phyloP scores from a whole-genome alignment of 2,329 filamentous ascomycete genomes.

The Diaporthe citrichinensis region DNA sequence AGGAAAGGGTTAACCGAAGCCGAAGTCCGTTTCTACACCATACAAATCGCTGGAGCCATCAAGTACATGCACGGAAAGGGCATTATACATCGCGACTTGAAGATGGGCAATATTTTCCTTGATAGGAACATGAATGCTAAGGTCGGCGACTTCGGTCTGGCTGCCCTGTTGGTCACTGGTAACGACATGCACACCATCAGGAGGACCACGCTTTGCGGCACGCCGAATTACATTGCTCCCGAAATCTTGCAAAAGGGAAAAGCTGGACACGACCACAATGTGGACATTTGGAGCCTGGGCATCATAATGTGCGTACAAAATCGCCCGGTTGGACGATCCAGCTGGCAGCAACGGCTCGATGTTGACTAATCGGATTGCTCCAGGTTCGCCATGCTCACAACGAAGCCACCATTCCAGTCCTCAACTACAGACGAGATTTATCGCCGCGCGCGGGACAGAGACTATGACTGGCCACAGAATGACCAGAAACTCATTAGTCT shows the following conservation, averaged over 20 bases:
- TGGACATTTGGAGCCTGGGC: conserved; percentile 97
- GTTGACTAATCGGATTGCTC: conserved; percentile 46
- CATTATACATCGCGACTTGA: conserved; percentile 96
- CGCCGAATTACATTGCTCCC: conserved; percentile 97
- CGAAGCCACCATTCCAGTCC: conserved; percentile 96
- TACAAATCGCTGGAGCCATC: conserved; percentile 96
- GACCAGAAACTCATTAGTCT: conserved; percentile 79
- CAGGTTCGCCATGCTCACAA: conserved; percentile 95
- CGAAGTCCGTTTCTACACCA: conserved; percentile 92
- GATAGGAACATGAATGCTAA: conserved; percentile 97
- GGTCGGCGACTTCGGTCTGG: conserved; percentile 96
- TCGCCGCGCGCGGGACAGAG: conserved; percentile 76
- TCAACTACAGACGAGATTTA: conserved; percentile 90
- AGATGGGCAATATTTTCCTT: conserved; percentile 98
- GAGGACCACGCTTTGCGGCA: conserved; percentile 94
- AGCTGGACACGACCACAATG: conserved; percentile 96
- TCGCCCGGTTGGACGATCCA: background rate
- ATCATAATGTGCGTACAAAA: conserved; percentile 84
- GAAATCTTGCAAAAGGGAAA: conserved; percentile 96
- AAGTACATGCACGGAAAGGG: conserved; percentile 98
- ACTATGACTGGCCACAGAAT: conserved; percentile 84
- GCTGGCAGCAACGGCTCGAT: background rate
- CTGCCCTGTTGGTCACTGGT: conserved; percentile 90
- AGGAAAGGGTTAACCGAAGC: conserved; percentile 92
- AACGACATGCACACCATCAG: conserved; percentile 88